These are phyloP conservation scores for Pseudogymnoascus sp. DNA, from an alignment of 2,329 filamentous ascomycete genomes.

Conservation along the genomic window DNA sequence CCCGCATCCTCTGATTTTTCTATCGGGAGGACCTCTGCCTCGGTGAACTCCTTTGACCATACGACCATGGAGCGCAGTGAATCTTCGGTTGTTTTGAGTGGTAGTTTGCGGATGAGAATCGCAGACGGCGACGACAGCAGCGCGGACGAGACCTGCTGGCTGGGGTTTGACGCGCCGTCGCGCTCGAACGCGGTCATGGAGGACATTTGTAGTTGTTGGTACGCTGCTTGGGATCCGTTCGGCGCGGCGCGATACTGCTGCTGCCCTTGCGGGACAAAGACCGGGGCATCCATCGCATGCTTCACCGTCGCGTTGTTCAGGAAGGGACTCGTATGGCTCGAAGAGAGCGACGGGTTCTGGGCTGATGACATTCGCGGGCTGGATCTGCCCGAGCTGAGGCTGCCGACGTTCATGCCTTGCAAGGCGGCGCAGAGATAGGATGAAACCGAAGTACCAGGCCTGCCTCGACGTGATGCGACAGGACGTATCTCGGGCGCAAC, in stretches of 20 bases:
- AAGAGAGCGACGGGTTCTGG: slow-evolving; percentile 3
- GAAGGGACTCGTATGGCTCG: slow-evolving; percentile 9
- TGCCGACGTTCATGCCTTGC: slow-evolving; percentile 4
- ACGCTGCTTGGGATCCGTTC: slow-evolving; percentile 23
- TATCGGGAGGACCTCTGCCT: slow-evolving; percentile 42
- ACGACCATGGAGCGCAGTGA: slow-evolving; percentile 49
- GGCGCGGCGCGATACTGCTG: slow-evolving; percentile 22
- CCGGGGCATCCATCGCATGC: slow-evolving; percentile 29
- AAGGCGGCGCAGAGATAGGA: slow-evolving; percentile 5
- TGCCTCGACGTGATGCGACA: background rate
- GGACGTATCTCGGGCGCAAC: background rate
- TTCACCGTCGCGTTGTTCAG: slow-evolving; percentile 18
- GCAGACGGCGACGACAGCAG: slow-evolving; percentile 27
- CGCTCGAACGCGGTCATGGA: slow-evolving; percentile 24
- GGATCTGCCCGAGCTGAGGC: slow-evolving; percentile 1
- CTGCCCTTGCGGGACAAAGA: slow-evolving; percentile 25
- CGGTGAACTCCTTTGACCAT: slow-evolving; percentile 48
- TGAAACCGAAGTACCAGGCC: background rate
- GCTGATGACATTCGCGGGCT: background rate
- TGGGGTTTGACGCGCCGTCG: slow-evolving; percentile 19
- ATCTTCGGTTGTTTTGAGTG: slow-evolving; percentile 45
- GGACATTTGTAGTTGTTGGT: slow-evolving; percentile 26
- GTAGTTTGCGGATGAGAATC: slow-evolving; percentile 47
- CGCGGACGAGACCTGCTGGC: slow-evolving; percentile 20
- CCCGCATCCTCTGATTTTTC: slow-evolving; percentile 43